Evolutionary conservation across 306 rosid species (phyloP).

Genomic region (Sicyos edulis): DNA sequence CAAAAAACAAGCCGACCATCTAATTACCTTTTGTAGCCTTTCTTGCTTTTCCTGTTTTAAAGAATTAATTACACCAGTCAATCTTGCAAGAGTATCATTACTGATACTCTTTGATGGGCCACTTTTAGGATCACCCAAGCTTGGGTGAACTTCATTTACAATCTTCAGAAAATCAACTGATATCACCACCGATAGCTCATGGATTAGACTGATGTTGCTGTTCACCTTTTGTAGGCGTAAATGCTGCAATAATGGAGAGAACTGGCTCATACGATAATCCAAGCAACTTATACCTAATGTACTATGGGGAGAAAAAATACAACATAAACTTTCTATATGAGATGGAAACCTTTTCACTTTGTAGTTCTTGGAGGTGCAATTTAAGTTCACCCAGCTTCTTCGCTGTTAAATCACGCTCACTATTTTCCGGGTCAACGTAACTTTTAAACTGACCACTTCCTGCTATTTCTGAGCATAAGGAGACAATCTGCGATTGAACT

Average conservation of each 20-base stretch:
- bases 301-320: constrained; percentile 10
- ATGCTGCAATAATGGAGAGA: constrained; percentile 36
- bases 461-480: constrained; percentile 64
- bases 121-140: constrained; percentile 46
- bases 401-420: constrained; percentile 44
- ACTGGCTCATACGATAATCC: not conserved
- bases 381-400: constrained; percentile 67
- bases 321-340: not conserved
- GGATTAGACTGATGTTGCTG: constrained; percentile 41
- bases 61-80: constrained; percentile 53
- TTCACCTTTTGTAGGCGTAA: constrained; percentile 65
- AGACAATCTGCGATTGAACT: constrained; percentile 53
- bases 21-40: constrained; percentile 68
- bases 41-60: constrained; percentile 61
- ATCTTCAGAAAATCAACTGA: constrained; percentile 55
- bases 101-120: constrained; percentile 53
- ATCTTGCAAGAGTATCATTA: constrained; percentile 76
- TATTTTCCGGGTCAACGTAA: constrained; percentile 32
- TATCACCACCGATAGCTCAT: constrained; percentile 61
- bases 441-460: constrained; percentile 36
- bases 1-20: not conserved
- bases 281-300: not conserved
- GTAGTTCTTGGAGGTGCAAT: constrained; percentile 73
- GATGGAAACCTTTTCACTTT: constrained; percentile 59
- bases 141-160: constrained; percentile 63